These are phyloP conservation scores for Dioscorea zingiberensis DNA, from an alignment of 106 monocot genomes.

Conservation along the genomic window DNA sequence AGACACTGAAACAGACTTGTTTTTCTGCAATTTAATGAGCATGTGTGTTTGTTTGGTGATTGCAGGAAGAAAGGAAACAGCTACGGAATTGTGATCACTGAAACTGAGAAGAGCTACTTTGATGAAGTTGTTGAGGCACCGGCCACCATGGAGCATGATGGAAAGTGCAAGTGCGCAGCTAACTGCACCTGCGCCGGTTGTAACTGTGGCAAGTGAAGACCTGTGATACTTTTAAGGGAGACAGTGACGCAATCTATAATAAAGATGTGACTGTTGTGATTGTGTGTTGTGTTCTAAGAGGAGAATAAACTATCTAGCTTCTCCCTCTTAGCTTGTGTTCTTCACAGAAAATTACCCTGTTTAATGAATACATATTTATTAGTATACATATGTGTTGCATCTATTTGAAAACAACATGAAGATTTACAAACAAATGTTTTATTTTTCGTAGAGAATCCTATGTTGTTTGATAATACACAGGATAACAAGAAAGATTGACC, in stretches of 20 bases:
- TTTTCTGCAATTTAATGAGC: background rate
- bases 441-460: no score
- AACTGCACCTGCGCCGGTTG: slow-evolving; percentile 10
- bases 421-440: no score
- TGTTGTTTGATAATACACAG: no score
- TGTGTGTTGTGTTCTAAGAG: background rate
- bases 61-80: slow-evolving; percentile 89
- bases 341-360: no score
- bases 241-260: background rate
- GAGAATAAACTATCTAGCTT: no score
- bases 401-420: no score
- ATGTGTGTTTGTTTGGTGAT: background rate
- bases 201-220: slow-evolving; percentile 11
- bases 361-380: no score
- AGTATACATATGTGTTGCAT: no score
- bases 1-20: background rate
- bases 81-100: slow-evolving; percentile 53
- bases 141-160: background rate
- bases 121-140: background rate
- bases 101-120: slow-evolving; percentile 37
- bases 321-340: no score
- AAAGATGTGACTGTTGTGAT: background rate
- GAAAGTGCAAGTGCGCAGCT: slow-evolving; percentile 14
- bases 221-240: background rate
- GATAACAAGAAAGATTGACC: no score